Conservation (phyloP, 2,329 filamentous ascomycete genomes). For the Orbilia blumenaviensis region DNA sequence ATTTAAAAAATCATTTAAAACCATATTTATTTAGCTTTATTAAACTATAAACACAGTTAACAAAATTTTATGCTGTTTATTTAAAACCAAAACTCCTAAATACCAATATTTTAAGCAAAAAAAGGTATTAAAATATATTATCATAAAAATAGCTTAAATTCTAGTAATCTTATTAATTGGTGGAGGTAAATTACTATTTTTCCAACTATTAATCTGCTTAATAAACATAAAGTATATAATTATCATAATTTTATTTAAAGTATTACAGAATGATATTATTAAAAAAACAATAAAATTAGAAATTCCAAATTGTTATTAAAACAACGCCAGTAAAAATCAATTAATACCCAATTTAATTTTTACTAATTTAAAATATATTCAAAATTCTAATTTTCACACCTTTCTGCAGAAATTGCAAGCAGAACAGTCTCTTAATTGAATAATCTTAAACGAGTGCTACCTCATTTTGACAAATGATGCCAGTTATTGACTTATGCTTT, state of each 20-base stretch:
- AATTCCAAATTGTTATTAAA: not conserved
- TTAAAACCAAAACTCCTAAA: not conserved
- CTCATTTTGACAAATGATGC: not conserved
- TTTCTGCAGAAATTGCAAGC: conserved; percentile 2
- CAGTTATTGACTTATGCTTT: not conserved
- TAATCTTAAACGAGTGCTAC: conserved; percentile 2
- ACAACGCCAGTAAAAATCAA: not conserved
- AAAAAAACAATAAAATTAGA: not conserved
- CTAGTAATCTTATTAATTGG: not conserved
- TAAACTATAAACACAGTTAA: not conserved
- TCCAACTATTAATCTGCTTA: not conserved
- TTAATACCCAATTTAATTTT: conserved; percentile 1
- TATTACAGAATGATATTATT: not conserved
- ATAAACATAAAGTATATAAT: not conserved
- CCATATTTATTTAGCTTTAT: not conserved
- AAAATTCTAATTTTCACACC: not conserved
- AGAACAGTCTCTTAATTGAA: not conserved
- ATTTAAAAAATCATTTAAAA: not conserved
- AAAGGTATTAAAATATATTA: not conserved
- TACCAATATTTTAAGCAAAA: not conserved
- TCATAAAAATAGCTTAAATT: not conserved
- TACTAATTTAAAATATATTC: not conserved
- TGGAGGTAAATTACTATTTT: not conserved
- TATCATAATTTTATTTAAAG: conserved; percentile 7
- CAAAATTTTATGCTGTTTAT: not conserved